Evolutionary conservation across 768 basidiomycete species (phyloP).

Genomic region (Candolleomyces eurysporus): DNA sequence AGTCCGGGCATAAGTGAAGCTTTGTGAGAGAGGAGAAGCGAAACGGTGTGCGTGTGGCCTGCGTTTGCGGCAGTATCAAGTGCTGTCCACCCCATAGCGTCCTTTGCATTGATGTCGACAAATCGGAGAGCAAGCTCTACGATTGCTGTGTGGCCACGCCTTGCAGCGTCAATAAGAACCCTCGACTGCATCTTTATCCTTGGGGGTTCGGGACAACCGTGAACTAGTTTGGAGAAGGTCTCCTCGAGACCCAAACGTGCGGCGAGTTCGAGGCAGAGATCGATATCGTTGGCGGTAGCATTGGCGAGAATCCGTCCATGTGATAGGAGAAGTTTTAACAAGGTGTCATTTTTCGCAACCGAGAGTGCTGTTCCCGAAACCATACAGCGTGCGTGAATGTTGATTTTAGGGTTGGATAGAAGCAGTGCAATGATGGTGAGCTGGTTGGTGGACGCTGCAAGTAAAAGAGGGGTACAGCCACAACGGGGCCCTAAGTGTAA

Average conservation of each 20-base stretch:
- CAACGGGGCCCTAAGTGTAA: not conserved
- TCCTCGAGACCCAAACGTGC: too few species aligned
- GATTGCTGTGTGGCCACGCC: not conserved
- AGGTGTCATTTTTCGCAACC: too few species aligned
- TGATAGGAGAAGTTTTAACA: not conserved
- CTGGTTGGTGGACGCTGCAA: not conserved
- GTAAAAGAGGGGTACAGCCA: not conserved
- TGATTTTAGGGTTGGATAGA: too few species aligned
- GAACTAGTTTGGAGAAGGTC: not conserved
- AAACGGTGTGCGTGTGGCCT: not conserved
- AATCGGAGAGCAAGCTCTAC: not conserved
- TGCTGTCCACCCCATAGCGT: not conserved
- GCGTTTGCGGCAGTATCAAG: not conserved
- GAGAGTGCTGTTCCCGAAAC: too few species aligned
- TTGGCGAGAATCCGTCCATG: not conserved
- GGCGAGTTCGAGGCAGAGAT: too few species aligned
- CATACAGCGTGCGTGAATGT: too few species aligned
- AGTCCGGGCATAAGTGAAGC: too few species aligned
- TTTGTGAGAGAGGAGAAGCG: not conserved
- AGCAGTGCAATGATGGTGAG: not conserved
- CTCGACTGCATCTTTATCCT: not conserved
- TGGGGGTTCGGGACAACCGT: not conserved
- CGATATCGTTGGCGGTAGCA: not conserved
- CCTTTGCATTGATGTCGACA: not conserved
- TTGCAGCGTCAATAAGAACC: not conserved